Percentiles rank a stretch among this genome's conserved stretches.
These are phyloP conservation scores for Aspergillus sp. DNA, from an alignment of 2,329 filamentous ascomycete genomes.

Conservation along the genomic window DNA sequence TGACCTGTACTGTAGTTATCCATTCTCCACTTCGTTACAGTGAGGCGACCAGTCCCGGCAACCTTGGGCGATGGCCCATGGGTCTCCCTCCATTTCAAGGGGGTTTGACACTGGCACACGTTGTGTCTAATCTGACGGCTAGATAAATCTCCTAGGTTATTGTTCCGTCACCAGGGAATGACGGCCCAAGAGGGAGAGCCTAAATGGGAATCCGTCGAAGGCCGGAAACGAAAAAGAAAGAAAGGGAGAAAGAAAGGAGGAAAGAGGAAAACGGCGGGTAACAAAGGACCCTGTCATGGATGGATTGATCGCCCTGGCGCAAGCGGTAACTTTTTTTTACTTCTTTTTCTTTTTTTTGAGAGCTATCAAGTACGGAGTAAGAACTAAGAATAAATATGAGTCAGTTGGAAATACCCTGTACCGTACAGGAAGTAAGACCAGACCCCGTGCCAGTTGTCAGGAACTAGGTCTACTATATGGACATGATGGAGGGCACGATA, in stretches of 20 bases:
- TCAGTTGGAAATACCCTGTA: not conserved
- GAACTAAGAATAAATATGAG: not conserved
- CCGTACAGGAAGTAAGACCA: not conserved
- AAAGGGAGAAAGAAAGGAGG: not conserved
- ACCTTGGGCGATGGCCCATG: slow-evolving; percentile 19
- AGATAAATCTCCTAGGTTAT: not conserved
- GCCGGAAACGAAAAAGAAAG: not conserved
- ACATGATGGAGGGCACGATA: not conserved
- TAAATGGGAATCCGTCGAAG: not conserved
- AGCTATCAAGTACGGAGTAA: not conserved
- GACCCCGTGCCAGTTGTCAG: not conserved
- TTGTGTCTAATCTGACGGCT: not conserved
- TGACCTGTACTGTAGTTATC: not conserved
- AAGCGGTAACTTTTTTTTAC: not conserved
- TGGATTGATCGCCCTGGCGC: slow-evolving; percentile 5
- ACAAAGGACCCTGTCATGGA: slow-evolving; percentile 1
- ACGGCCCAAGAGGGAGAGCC: not conserved
- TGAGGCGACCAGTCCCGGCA: slow-evolving; percentile 22
- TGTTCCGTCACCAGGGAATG: slow-evolving; percentile 5
- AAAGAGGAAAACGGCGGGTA: not conserved
- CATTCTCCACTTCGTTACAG: slow-evolving; percentile 16
- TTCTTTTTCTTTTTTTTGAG: not conserved
- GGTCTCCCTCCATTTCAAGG: slow-evolving; percentile 1
- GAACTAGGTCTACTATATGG: too few species aligned
- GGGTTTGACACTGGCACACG: not conserved